Evolutionary conservation across 2,329 filamentous ascomycete species (phyloP), one percentile per base, ranked within the genome.

Genomic region (Teratosphaeria nubilosa): DNA sequence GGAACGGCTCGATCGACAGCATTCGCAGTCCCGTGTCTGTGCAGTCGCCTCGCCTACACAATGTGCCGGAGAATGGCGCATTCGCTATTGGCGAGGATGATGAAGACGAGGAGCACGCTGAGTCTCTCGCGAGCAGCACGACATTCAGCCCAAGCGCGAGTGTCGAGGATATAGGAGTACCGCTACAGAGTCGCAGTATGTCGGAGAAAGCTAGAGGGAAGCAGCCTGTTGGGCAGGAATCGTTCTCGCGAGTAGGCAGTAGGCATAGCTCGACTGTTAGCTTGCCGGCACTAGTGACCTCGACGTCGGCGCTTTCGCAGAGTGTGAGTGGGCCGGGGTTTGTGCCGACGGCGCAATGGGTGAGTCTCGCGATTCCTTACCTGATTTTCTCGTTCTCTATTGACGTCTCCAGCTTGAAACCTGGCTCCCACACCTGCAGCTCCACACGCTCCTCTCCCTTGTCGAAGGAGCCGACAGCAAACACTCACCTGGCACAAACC

Each of bases 151-250:
- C 81, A 0, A 83, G 83, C 0, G 20, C 51, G 50, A 58, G 56
- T 50, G 75, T 82, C 0, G 90, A 95, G 59, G 91, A 95, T 60
- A 7, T 48, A 20, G 86, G 87, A 3, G 83, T 95, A 10, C 91
- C 90, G 14, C 80, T 85, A 22, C 91, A 96, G 70, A 72, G 95
- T 31, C 83, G 90, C 58, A 91, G 91, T 57, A 96, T 97, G 89
- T 96, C 92, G 22, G 94, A 97, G 73, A 99, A 97, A 72, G 94
- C 94, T 16, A 81, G 94, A 54, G 94, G 94, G 7, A 99, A 99
- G 74, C 90, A 95, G 85, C 94, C 92, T 30, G 90, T 88, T 13
- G 88, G 89, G 1, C 80, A 86, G 54, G 82, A 83, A n/a, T 83
- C 83, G 1, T 96, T 96, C 71, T 96, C 91, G 0, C 81, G 92